Percentiles rank a stretch among this genome's conserved stretches.
These are phyloP conservation scores for Colletotrichum acutatum DNA, from an alignment of 2,329 filamentous ascomycete genomes.

Conservation along the genomic window DNA sequence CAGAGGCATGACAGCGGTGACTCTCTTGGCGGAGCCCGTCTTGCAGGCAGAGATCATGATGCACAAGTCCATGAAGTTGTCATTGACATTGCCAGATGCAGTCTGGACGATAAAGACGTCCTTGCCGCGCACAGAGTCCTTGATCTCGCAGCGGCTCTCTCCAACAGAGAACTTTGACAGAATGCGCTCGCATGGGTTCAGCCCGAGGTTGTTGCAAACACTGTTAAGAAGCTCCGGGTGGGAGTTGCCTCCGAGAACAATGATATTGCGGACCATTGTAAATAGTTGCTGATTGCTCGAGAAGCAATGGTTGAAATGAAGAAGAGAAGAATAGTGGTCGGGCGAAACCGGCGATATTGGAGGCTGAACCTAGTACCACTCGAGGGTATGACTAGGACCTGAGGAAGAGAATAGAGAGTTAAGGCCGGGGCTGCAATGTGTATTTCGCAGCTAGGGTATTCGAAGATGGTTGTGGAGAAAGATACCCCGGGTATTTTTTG, in stretches of 20 bases:
- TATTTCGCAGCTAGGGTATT: constrained; percentile 1
- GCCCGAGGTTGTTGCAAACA: constrained; percentile 88
- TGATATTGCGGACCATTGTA: constrained; percentile 91
- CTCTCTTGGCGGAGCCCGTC: constrained; percentile 88
- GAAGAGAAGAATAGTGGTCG: not conserved
- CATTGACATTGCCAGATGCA: constrained; percentile 91
- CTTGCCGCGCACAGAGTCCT: constrained; percentile 96
- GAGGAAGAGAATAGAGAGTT: not conserved
- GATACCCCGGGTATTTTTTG: not conserved
- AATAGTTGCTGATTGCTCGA: not conserved
- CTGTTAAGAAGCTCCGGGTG: constrained; percentile 88
- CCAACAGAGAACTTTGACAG: constrained; percentile 94
- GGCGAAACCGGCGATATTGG: constrained; percentile 27
- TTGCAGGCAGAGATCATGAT: constrained; percentile 99
- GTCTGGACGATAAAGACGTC: constrained; percentile 99
- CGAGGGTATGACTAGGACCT: not conserved
- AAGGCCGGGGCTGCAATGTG: not conserved
- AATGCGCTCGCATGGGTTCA: constrained; percentile 85
- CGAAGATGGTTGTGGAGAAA: not conserved
- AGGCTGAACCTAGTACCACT: not conserved
- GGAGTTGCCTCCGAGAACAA: constrained; percentile 92
- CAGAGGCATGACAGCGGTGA: constrained; percentile 87
- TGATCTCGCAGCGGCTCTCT: constrained; percentile 94
- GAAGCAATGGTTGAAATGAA: not conserved
- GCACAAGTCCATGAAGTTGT: constrained; percentile 94